Base-by-base conservation (phyloP, 1,139 yeast species). In the Protomyces pachydermus region DNA sequence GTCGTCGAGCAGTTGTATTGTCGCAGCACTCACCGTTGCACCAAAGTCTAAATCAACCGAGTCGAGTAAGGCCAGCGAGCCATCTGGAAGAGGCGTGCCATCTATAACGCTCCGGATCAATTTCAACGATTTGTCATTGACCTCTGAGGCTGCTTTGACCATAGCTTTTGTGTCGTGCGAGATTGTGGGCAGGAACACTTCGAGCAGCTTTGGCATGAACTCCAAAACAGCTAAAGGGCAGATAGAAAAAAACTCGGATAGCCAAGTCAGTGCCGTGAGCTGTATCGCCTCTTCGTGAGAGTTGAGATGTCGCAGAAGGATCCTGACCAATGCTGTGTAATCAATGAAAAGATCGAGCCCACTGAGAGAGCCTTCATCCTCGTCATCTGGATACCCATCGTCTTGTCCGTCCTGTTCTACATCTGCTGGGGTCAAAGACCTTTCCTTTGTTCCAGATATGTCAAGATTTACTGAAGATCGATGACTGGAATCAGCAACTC, bases 211-310 rank as follows among this genome's bases (percentile, higher is more conserved):
- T 3, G 90, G 85, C 56, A 84, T 78, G 65, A 81, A 85, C 42
- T 87, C 84, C 42, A 88, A 78, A 68, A 93, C 85, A 61, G 91
- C 87, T 25, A 81, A 79, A 0, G 98, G 95, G 0, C 95, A 84
- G 14, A 91, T 84, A 28, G 82, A 84, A 48, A 95, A 75, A 52
- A 93, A 79, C 25, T 86, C 85, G 64, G 84, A 86, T 23, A 95
- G 77, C 99, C 99, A 95, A 64, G 84, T 84, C 60, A 93, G 78
- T 0, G 89, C 90, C 12, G 88, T 89, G 38, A 86, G 75, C 73
- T 90, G 96, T 58, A 91, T 87, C 70, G 89, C 90, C 66, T 86
- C 84, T 65, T 86, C 91, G 0, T 85, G 78, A 0, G 87, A 82
- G 67, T 88, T 88, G 61, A 95, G 78, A 69, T 90, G 90, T 1